Evolutionary conservation across 495 filamentous ascomycete species (phyloP).

Genomic region (Chaetomium fimeti): DNA sequence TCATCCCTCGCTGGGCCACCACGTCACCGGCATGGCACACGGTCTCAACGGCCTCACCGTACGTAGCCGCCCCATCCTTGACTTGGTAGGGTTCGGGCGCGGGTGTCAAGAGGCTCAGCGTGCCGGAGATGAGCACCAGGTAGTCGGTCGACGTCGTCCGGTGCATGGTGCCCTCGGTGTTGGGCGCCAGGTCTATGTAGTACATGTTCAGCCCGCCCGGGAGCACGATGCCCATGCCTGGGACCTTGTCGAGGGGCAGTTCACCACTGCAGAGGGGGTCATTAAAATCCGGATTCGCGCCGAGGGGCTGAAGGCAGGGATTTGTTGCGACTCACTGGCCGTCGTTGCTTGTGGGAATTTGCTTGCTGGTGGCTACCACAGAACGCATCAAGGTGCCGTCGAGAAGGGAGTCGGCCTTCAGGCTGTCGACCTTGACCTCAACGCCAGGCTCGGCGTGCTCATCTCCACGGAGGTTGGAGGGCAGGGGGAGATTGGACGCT

Average conservation of each 20-base stretch:
- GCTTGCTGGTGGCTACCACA: slow-evolving; percentile 11
- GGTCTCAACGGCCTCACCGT: slow-evolving; percentile 8
- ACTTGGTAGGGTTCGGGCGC: background rate
- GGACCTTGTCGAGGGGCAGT: slow-evolving; percentile 5
- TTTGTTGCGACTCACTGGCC: background rate
- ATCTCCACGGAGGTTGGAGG: background rate
- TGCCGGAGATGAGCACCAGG: slow-evolving; percentile 5
- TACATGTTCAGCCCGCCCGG: slow-evolving; percentile 12
- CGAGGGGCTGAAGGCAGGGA: no score
- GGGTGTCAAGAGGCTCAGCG: slow-evolving; percentile 8
- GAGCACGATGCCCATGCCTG: slow-evolving; percentile 10
- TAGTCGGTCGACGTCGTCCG: slow-evolving; percentile 9
- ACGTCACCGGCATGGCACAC: slow-evolving; percentile 10
- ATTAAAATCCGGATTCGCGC: background rate
- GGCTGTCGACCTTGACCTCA: slow-evolving; percentile 1
- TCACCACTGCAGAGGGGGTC: background rate
- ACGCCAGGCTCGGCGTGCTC: slow-evolving; percentile 4
- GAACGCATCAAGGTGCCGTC: slow-evolving; percentile 6
- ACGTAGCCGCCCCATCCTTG: background rate
- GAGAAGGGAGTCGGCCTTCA: background rate
- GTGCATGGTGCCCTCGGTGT: slow-evolving; percentile 11
- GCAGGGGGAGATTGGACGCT: slow-evolving; percentile 10
- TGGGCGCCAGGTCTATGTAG: slow-evolving; percentile 10
- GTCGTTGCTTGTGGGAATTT: slow-evolving; percentile 8
- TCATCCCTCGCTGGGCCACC: slow-evolving; percentile 5